Evolutionary conservation across 345 rosid species (phyloP), one percentile per base, ranked within the genome.

Genomic region (Heritiera fomes): DNA sequence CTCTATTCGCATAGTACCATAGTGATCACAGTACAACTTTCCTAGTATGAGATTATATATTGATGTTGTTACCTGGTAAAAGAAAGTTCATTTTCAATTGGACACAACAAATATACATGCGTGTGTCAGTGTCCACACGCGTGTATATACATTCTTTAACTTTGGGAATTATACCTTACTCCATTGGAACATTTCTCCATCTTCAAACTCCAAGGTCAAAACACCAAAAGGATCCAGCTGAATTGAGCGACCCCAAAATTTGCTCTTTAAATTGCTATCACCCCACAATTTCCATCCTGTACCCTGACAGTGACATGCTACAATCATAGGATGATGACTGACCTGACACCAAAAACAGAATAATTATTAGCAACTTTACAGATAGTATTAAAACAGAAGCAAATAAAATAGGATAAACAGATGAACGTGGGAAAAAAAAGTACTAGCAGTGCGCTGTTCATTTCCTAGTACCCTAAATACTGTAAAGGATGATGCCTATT

Each of bases 181-280:
- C 99, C 99, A 96, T 75, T 86, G 91, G 70, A 92, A 90, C 74
- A 89, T 85, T 82, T 94, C 98, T 76, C 99, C 99, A 74, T 96
- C 97, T 67, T 92, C 98, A 83, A 94, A 96, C 80, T 91, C 91
- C 81, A 94, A 80, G 50, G 93, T 90, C 88, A 96, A 87, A 72
- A 87, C 85, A 82, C 99, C 99, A 84, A 90, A 91, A 49, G 99
- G 99, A 80, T 96, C 99, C 56, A 96, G 93, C 84, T 96, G 99
- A 82, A 96, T 96, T 47, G 99, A 97, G 61, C 99, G 97, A 76
- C 99, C 99, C 98, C 99, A 94, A 82, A 97, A 97, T 83, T 97
- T 97, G 89, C 99, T 94, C 85, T 91, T 97, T 32, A 97, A 83
- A 81, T 97, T 94, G 90, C 98, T 94, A 55, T 97, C 99, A 76